Conservation (phyloP, 805 yeast genomes). For the Starmerella roubikii region DNA sequence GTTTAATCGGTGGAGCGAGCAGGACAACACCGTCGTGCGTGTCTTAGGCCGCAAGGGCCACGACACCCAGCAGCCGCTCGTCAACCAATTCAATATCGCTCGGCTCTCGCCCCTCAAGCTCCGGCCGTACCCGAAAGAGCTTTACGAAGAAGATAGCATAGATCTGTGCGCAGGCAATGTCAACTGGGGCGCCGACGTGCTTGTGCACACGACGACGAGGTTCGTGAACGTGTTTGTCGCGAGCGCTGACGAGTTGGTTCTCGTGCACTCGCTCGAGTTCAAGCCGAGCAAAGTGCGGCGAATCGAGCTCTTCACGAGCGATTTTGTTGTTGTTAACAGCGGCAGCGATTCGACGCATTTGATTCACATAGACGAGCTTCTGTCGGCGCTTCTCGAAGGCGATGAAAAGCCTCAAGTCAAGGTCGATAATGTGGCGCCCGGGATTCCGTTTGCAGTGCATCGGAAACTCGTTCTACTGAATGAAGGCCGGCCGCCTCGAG, state of each 20-base stretch:
- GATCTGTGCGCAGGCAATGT: constrained; percentile 22
- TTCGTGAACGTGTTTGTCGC: constrained; percentile 7
- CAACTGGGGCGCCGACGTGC: constrained; percentile 10
- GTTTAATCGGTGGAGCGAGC: constrained; percentile 18
- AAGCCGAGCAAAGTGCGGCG: not conserved
- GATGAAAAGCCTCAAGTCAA: not conserved
- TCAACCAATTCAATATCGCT: no score
- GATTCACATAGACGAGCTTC: not conserved
- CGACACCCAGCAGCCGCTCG: no score
- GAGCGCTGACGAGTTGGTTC: not conserved
- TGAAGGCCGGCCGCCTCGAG: not conserved
- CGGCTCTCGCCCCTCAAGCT: constrained; percentile 45
- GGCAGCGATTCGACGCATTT: not conserved
- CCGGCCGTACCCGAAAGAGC: constrained; percentile 39
- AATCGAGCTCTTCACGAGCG: not conserved
- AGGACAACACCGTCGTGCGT: not conserved
- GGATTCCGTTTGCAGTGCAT: not conserved
- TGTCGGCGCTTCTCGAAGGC: not conserved
- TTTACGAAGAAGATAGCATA: constrained; percentile 36
- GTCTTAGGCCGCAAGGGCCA: constrained; percentile 4
- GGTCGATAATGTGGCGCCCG: not conserved
- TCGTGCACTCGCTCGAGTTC: not conserved
- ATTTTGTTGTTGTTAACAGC: not conserved
- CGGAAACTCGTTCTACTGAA: not conserved
- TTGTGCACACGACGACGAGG: constrained; percentile 9